These are phyloP conservation scores for Papilionanthe hybrid DNA, from an alignment of 116 monocot species.

Conservation along the genomic window DNA sequence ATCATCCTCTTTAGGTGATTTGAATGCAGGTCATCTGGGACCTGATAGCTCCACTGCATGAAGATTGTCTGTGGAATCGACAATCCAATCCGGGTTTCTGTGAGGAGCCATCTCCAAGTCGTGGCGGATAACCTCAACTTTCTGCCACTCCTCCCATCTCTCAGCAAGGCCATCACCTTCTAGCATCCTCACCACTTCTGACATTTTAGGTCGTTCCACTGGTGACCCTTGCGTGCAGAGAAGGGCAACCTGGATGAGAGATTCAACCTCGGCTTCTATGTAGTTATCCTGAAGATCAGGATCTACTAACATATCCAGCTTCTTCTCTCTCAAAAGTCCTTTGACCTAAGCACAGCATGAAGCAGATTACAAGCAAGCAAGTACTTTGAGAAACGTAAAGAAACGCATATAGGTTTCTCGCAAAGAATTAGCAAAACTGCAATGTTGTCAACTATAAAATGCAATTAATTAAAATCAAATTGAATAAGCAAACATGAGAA, in stretches of 20 bases:
- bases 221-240: conserved; percentile 90
- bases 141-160: conserved; percentile 97
- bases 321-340: conserved; percentile 85
- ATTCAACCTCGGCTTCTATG: conserved; percentile 73
- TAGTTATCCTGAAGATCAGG: conserved; percentile 79
- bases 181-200: conserved; percentile 93
- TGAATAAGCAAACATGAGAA: background rate
- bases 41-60: conserved; percentile 50
- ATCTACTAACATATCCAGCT: conserved; percentile 79
- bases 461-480: background rate
- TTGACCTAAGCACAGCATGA: conserved; percentile 53
- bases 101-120: conserved; percentile 60
- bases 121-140: conserved; percentile 69
- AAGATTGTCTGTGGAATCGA: conserved; percentile 56
- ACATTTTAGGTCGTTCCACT: conserved; percentile 83
- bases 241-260: conserved; percentile 86
- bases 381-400: background rate
- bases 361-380: background rate
- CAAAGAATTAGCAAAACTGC: background rate
- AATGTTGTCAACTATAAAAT: background rate
- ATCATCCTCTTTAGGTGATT: background rate
- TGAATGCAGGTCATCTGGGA: conserved; percentile 32
- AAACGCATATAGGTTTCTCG: background rate
- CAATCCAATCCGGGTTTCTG: conserved; percentile 55
- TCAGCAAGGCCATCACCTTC: conserved; percentile 96